Conservation (phyloP, 2,329 filamentous ascomycete genomes). For the Fonsecaea pedrosoi region DNA sequence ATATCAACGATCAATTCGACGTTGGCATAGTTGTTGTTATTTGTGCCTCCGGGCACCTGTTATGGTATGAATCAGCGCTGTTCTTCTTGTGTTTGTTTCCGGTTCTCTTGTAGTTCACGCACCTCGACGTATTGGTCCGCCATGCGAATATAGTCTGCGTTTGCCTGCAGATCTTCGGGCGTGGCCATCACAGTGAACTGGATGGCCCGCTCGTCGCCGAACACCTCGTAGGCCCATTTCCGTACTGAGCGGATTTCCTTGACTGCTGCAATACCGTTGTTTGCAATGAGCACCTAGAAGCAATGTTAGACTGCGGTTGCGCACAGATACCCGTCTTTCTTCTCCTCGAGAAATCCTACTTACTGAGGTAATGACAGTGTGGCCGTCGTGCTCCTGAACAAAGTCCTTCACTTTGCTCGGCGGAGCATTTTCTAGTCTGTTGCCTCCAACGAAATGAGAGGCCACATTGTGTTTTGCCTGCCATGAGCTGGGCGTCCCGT, state of each 20-base stretch:
- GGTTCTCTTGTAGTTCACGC: constrained; percentile 40
- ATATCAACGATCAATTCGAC: constrained; percentile 99
- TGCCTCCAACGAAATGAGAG: constrained; percentile 96
- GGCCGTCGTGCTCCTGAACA: constrained; percentile 84
- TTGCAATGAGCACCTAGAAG: constrained; percentile 91
- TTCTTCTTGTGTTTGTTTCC: constrained; percentile 15
- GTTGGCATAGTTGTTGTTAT: constrained; percentile 99
- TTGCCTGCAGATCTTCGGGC: constrained; percentile 94
- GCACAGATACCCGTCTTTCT: not conserved
- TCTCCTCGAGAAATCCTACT: constrained; percentile 47
- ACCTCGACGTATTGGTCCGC: constrained; percentile 98
- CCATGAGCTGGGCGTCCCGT: constrained; percentile 68
- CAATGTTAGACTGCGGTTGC: constrained; percentile 32
- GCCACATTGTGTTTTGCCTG: constrained; percentile 82
- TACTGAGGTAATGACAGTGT: constrained; percentile 98
- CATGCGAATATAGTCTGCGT: constrained; percentile 99
- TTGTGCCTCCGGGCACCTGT: constrained; percentile 91
- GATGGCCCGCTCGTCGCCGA: constrained; percentile 96
- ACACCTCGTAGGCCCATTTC: constrained; percentile 99
- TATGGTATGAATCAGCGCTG: constrained; percentile 19
- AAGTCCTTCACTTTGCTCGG: constrained; percentile 95
- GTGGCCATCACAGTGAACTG: constrained; percentile 99
- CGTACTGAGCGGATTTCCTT: constrained; percentile 99
- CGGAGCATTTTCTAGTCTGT: constrained; percentile 79
- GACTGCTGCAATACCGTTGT: constrained; percentile 99